A percentile compares a stretch with the other conserved stretches of the same genome.
These are phyloP conservation scores for Kwoniella botswanensis DNA, from an alignment of 768 basidiomycete species.

Conservation along the genomic window DNA sequence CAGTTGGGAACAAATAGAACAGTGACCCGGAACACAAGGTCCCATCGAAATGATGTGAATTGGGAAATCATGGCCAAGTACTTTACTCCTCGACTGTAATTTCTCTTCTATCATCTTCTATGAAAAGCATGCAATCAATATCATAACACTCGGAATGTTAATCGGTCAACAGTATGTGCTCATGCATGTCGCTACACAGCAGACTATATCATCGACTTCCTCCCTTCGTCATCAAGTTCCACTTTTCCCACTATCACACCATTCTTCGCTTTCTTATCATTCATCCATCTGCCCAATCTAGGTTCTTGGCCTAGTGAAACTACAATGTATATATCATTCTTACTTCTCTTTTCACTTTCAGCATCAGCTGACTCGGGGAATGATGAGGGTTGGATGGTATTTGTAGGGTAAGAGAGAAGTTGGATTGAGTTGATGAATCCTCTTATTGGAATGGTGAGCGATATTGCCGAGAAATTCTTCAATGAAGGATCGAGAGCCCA, in stretches of 20 bases:
- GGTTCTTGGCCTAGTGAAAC: conserved; percentile 87
- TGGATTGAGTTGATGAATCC: conserved; percentile 93
- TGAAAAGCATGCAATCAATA: no score
- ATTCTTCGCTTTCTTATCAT: conserved; percentile 73
- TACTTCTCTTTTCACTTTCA: conserved; percentile 23
- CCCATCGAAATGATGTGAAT: neutral
- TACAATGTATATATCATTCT: conserved; percentile 65
- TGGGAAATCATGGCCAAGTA: neutral
- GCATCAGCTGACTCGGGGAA: conserved; percentile 2
- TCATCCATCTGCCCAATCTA: conserved; percentile 86
- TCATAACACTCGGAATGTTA: no score
- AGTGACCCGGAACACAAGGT: neutral
- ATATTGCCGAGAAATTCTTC: conserved; percentile 68
- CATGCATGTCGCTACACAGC: no score
- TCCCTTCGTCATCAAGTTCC: conserved; percentile 26
- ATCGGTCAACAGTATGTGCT: no score
- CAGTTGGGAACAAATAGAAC: neutral
- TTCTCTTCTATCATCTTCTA: no score
- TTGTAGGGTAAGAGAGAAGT: conserved; percentile 66
- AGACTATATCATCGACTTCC: conserved; percentile 18
- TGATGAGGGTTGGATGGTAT: conserved; percentile 43
- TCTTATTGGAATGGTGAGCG: conserved; percentile 66
- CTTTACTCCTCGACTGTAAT: conserved; percentile 1
- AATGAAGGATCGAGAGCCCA: conserved; percentile 86
- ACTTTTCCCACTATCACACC: conserved; percentile 67